Evolutionary conservation across 768 basidiomycete genomes (phyloP), one percentile per base, ranked within the genome.

Genomic region (Xerocomus spinulosus): DNA sequence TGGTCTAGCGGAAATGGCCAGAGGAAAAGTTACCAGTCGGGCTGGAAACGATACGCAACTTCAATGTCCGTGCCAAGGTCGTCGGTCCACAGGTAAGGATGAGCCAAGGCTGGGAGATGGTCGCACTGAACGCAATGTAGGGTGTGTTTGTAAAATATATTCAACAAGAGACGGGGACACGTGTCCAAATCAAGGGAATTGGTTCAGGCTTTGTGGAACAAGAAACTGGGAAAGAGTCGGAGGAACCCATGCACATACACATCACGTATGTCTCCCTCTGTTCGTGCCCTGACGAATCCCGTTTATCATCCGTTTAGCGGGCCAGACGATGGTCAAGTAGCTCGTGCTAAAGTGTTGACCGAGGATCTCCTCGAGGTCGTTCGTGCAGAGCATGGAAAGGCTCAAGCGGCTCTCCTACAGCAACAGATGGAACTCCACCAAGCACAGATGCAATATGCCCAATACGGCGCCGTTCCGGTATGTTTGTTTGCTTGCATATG

Each of bases 121-220:
- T 9, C 3, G 14, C n/a, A 20, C 15, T 43, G 35, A 51, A 21
- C 7, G 26, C 29, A 21, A 5, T 30, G 9, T 42, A 65, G 88
- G 94, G 94, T 55, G 84, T 92, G 54, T 99, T 97, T 61, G 95
- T 99, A 56, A 99, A 99, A 70, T 93, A 93, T 64, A 98, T 98
- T 42, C 95, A 99, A 68, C 80, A 86, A 58, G 95, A 99, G 68
- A 99, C 95, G 0, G 85, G 85, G 24, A 95, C 94, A 6, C 80
- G 95, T 50, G 95, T 99, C 9, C 95, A 99, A 66, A 96, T 99
- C 58, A 98, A 98, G 68, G 95, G 95, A 17, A 59, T 83, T 13
- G 95, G 95, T 5, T 94, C 92, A 21, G 95, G 95, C 2, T 99
- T 96, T 64, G 84, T 95, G 52, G 95, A 99, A 59, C 80, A 81